Percentiles rank a stretch among this genome's conserved stretches.
Conservation (phyloP, 108 stramenopile genomes). For the Tribonema minus region DNA sequence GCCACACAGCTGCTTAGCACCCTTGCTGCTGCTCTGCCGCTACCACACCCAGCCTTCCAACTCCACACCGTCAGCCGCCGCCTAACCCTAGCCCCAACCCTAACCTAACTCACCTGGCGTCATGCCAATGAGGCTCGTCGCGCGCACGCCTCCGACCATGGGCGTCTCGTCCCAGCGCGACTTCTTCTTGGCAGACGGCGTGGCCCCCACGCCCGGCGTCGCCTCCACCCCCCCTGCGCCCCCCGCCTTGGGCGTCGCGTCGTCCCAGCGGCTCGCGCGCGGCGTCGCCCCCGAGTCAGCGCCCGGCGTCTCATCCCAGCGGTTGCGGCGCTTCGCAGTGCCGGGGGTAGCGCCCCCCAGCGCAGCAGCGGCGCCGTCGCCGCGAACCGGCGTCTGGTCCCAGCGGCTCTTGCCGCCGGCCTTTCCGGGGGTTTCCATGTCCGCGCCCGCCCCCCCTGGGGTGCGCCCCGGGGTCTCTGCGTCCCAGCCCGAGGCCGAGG, state of each 20-base stretch:
- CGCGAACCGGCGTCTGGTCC: conserved; percentile 55
- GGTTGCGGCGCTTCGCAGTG: background rate
- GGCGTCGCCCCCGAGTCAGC: background rate
- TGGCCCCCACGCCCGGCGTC: conserved; percentile 28
- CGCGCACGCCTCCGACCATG: background rate
- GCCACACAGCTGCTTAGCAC: too few species aligned
- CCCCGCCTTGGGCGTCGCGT: conserved; percentile 29
- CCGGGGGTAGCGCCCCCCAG: background rate
- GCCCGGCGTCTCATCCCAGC: conserved; percentile 8
- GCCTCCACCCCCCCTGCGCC: conserved; percentile 44
- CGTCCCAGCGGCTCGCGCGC: conserved; percentile 25
- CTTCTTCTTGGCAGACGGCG: conserved; percentile 24
- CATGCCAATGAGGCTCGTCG: background rate
- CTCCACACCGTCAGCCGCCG: too few species aligned
- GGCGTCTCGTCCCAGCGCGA: conserved; percentile 32
- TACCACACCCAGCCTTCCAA: too few species aligned
- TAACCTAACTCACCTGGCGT: conserved; percentile 1
- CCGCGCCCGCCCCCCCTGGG: background rate
- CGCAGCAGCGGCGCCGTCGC: background rate
- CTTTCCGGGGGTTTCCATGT: background rate
- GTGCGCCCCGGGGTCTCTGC: conserved; percentile 48
- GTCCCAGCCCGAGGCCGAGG: conserved; percentile 36
- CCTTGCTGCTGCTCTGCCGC: too few species aligned
- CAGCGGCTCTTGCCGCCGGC: conserved; percentile 73
- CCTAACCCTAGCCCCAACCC: too few species aligned